Base-by-base conservation (phyloP, 495 filamentous ascomycete genomes). In the Neurospora hispaniola region DNA sequence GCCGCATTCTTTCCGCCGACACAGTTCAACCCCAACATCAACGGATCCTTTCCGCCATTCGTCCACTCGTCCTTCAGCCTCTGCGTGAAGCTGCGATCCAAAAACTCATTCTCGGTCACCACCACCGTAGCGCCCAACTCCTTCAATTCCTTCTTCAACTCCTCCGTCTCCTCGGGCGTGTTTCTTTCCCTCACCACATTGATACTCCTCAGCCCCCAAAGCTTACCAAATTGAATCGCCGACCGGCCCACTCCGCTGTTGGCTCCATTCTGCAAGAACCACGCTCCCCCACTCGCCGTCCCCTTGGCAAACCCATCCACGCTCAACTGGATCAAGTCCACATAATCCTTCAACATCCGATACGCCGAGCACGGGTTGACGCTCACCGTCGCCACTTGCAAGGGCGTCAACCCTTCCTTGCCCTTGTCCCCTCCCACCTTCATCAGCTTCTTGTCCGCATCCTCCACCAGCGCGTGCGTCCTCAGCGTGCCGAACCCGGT, bases 231-330 rank as follows among this genome's bases (percentile, higher is more conserved):
- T 81, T 99, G 96, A 71, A 97, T 93, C 20, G 92, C 94, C 10
- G 93, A 91, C 42, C 96, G 82, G 6, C 96, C 96, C 31, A 98
- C 96, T 1, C 94, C 96, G 70, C 87, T 90, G 78, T 99, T 99
- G 10, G 96, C 96, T 3, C 96, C 96, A 77, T 99, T 99, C 84
- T 99, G 96, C 44, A 98, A 85, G 74, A 97, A 91, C 96, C 96
- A 99, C 42, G 92, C 88, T 14, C 92, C 92, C 70, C 90, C 88
- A 71, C 71, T n/a, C 76, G 71, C 44, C 44, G 74, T 31, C 48
- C 76, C 75, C 54, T 75, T 40, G 6, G 54, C 23, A 27, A 75
- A 80, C 42, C 71, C 77, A 87, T 80, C 81, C 18, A 82, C 72
- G 39, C 75, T 77, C 38, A 73, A 35, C 20, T 62, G 74, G 43